These are phyloP conservation scores for Komagataella ulmi DNA, from an alignment of 805 yeast species.

Conservation along the genomic window DNA sequence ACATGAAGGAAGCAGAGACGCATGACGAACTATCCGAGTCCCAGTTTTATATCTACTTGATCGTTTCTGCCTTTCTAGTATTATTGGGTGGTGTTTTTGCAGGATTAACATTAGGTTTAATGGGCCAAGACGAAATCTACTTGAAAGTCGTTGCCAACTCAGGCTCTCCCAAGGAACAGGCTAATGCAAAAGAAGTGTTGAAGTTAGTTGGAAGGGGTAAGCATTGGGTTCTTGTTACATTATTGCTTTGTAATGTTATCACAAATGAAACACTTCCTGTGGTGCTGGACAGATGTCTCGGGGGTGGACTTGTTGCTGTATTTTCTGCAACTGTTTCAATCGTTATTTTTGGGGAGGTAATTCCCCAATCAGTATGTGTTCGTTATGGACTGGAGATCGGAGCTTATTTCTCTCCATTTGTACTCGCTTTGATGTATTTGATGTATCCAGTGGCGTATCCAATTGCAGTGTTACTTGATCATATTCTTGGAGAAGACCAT, in stretches of 20 bases:
- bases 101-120: slow-evolving; percentile 84
- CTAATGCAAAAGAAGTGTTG: slow-evolving; percentile 60
- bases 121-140: slow-evolving; percentile 97
- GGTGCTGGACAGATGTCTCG: slow-evolving; percentile 81
- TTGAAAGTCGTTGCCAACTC: slow-evolving; percentile 78
- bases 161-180: slow-evolving; percentile 65
- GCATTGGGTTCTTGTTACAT: slow-evolving; percentile 92
- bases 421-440: slow-evolving; percentile 66
- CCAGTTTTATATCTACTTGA: slow-evolving; percentile 32
- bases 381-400: slow-evolving; percentile 89
- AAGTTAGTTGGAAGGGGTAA: slow-evolving; percentile 67
- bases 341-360: slow-evolving; percentile 91
- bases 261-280: slow-evolving; percentile 93
- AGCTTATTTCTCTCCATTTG: slow-evolving; percentile 83
- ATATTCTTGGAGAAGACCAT: slow-evolving; percentile 84
- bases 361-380: slow-evolving; percentile 89
- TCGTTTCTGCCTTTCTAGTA: slow-evolving; percentile 47
- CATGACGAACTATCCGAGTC: slow-evolving; percentile 2
- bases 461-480: slow-evolving; percentile 67
- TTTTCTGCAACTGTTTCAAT: slow-evolving; percentile 86
- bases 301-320: slow-evolving; percentile 97
- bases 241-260: slow-evolving; percentile 74
- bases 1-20: not conserved
- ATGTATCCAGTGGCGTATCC: slow-evolving; percentile 94
- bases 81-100: slow-evolving; percentile 85